A percentile compares a stretch with the other conserved stretches of the same genome.
These are phyloP conservation scores for Claviceps paspali DNA, from an alignment of 2,329 filamentous ascomycete genomes.

Conservation along the genomic window DNA sequence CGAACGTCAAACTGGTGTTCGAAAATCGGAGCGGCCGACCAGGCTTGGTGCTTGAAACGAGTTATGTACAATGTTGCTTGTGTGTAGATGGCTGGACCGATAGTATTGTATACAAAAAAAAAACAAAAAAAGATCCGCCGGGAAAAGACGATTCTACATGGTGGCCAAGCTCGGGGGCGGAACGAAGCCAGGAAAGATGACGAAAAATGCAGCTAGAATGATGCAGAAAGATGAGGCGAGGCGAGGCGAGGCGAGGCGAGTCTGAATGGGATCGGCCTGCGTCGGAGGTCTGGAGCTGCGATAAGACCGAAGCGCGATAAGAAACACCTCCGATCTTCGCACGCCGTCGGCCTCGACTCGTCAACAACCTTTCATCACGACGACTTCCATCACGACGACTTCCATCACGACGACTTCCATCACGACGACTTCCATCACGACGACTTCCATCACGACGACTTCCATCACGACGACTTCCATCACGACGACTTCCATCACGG, in stretches of 20 bases:
- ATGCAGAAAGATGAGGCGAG: background rate
- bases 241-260: background rate
- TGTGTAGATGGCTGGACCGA: background rate
- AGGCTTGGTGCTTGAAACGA: background rate
- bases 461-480: no score
- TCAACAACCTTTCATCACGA: no score
- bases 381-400: no score
- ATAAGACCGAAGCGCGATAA: background rate
- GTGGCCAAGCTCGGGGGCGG: background rate
- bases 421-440: no score
- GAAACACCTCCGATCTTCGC: background rate
- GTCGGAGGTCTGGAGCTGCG: background rate
- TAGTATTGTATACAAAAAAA: background rate
- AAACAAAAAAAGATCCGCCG: background rate
- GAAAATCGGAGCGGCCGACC: background rate
- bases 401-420: no score
- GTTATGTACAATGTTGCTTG: background rate
- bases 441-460: no score
- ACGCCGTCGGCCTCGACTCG: background rate
- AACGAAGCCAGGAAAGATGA: background rate
- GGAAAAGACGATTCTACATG: constrained; percentile 5
- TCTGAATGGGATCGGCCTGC: background rate
- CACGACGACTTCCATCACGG: no score
- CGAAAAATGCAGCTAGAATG: background rate
- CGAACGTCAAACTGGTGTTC: no score